Percentiles rank a stretch among this genome's conserved stretches.
Conservation (phyloP, 2,329 filamentous ascomycete genomes). For the Rhytidhysteron rufulum region DNA sequence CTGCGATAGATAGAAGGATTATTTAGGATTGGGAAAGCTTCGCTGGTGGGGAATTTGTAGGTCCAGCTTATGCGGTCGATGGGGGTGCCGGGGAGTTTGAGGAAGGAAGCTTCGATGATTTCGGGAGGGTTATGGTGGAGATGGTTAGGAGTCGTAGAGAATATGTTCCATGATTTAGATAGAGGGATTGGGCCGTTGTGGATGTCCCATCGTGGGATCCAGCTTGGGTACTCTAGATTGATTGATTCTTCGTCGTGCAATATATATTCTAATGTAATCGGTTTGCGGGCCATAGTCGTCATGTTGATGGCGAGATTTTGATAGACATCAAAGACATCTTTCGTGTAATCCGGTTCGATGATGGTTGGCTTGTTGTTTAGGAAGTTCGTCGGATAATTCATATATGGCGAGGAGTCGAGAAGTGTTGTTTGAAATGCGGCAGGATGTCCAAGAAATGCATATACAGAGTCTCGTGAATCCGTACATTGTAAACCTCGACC, state of each 20-base stretch:
- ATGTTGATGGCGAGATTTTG: neutral
- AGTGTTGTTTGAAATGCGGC: neutral
- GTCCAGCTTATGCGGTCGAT: too few species aligned
- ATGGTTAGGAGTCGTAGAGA: too few species aligned
- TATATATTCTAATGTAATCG: neutral
- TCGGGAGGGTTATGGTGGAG: too few species aligned
- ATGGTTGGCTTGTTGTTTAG: neutral
- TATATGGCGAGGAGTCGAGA: neutral
- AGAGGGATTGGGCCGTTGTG: too few species aligned
- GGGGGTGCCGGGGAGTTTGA: too few species aligned
- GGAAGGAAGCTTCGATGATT: too few species aligned
- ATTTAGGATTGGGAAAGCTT: too few species aligned
- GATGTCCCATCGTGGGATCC: neutral
- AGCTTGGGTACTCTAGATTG: neutral
- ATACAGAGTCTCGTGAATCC: neutral
- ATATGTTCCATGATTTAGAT: too few species aligned
- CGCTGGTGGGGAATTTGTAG: too few species aligned
- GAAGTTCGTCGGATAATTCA: neutral
- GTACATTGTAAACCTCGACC: neutral
- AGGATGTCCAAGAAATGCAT: neutral
- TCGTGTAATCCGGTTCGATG: neutral
- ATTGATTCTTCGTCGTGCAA: neutral
- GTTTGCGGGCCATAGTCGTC: neutral
- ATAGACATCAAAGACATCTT: neutral
- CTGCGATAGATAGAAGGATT: too few species aligned